Evolutionary conservation across 768 basidiomycete species (phyloP).

Genomic region (Lactifluus pinguis): DNA sequence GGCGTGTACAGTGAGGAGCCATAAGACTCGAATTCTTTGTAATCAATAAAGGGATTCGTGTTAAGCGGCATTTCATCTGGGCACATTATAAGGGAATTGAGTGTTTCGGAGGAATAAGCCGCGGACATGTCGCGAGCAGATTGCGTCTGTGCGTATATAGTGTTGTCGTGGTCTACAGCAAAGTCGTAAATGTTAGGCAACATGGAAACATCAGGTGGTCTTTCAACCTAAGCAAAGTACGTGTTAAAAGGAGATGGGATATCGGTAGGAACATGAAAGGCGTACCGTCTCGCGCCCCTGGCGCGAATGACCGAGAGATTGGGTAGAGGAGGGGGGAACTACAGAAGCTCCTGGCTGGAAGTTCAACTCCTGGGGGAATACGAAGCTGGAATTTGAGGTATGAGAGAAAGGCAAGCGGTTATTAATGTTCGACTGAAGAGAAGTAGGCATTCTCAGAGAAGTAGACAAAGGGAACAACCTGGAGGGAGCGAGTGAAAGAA

Average conservation of each 20-base stretch:
- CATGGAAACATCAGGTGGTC: not conserved
- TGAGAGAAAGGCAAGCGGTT: not conserved
- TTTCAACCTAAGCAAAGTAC: not conserved
- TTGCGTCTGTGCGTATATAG: not conserved
- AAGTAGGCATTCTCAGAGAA: not conserved
- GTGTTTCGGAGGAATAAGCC: not conserved
- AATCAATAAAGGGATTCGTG: not conserved
- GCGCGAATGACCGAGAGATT: not conserved
- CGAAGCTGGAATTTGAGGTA: not conserved
- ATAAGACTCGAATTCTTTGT: not conserved
- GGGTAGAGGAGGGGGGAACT: not conserved
- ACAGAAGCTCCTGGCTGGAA: not conserved
- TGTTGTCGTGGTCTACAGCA: slow-evolving; percentile 3
- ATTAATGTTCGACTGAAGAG: not conserved
- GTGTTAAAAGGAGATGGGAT: not conserved
- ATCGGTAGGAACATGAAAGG: not conserved
- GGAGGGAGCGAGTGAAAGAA: not conserved
- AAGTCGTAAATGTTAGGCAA: not conserved
- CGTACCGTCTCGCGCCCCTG: not conserved
- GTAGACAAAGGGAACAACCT: not conserved
- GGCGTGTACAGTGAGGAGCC: slow-evolving; percentile 1
- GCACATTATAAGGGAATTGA: not conserved
- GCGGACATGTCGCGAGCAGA: not conserved
- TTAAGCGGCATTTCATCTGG: not conserved
- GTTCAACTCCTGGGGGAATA: not conserved